A percentile compares a stretch with the other conserved stretches of the same genome.
Conservation (phyloP, 208 protist genomes). For the Leishmania lainsoni region DNA sequence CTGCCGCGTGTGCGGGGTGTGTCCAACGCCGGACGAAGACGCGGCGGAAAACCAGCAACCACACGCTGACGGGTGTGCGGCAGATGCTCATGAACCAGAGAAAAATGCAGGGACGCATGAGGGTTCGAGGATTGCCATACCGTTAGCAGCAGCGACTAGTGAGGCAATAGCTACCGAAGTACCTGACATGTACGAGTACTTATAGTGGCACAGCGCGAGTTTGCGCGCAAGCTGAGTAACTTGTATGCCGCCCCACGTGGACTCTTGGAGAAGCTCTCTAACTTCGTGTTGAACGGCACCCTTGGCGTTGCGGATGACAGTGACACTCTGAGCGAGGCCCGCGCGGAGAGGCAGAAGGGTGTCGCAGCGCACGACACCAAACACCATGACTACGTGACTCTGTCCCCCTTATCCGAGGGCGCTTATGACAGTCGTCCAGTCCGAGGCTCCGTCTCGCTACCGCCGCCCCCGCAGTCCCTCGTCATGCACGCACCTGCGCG, state of each 20-base stretch:
- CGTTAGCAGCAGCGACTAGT: neutral
- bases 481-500: neutral
- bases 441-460: neutral
- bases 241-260: constrained; percentile 63
- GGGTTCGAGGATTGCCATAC: neutral
- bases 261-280: constrained; percentile 57
- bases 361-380: neutral
- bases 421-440: neutral
- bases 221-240: constrained; percentile 49
- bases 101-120: too few species aligned
- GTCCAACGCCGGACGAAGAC: neutral
- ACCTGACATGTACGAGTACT: constrained; percentile 17
- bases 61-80: neutral
- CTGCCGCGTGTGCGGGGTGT: constrained; percentile 37
- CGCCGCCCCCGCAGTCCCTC: neutral
- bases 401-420: neutral
- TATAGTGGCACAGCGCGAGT: constrained; percentile 25
- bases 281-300: constrained; percentile 49
- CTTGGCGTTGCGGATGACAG: neutral
- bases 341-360: neutral
- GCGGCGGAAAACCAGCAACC: constrained; percentile 4
- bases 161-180: neutral
- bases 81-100: neutral
- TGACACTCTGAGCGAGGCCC: neutral
- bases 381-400: neutral